Percentiles rank a stretch among this genome's conserved stretches.
These are phyloP conservation scores for Suhomyces canberraensis DNA, from an alignment of 805 yeast genomes.

Conservation along the genomic window DNA sequence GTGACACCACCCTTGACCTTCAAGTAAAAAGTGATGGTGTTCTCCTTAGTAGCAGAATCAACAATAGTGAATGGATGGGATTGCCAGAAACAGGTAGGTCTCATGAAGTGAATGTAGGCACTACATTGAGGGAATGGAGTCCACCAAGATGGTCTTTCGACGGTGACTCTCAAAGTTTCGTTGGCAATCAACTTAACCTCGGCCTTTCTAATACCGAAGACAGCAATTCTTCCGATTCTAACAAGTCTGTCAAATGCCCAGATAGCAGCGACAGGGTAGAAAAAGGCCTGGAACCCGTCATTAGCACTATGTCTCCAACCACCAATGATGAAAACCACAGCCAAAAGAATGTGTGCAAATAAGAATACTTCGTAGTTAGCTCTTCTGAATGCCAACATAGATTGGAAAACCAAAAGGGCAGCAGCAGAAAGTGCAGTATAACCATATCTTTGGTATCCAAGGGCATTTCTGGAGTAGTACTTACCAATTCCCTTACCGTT, in stretches of 20 bases:
- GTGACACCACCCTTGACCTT: slow-evolving; percentile 39
- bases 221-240: slow-evolving; percentile 29
- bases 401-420: slow-evolving; percentile 45
- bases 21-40: slow-evolving; percentile 22
- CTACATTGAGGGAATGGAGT: slow-evolving; percentile 52
- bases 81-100: slow-evolving; percentile 57
- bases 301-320: slow-evolving; percentile 52
- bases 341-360: slow-evolving; percentile 30
- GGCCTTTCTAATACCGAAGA: slow-evolving; percentile 39
- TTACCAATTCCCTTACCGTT: slow-evolving; percentile 35
- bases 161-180: slow-evolving; percentile 46
- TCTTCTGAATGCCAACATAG: slow-evolving; percentile 50
- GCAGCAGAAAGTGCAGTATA: slow-evolving; percentile 30
- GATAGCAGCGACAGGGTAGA: slow-evolving; percentile 29
- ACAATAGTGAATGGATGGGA: slow-evolving; percentile 71
- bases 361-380: slow-evolving; percentile 51
- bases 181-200: slow-evolving; percentile 37
- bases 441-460: slow-evolving; percentile 33
- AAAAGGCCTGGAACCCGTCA: slow-evolving; percentile 22
- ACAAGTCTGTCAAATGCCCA: slow-evolving; percentile 39
- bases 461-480: slow-evolving; percentile 27
- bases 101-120: slow-evolving; percentile 56
- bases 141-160: slow-evolving; percentile 49
- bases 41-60: slow-evolving; percentile 33
- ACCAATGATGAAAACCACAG: slow-evolving; percentile 45